A percentile compares a stretch with the other conserved stretches of the same genome.
Conservation (phyloP, 78 protist genomes). For the Mastigamoeba balamuthi region DNA sequence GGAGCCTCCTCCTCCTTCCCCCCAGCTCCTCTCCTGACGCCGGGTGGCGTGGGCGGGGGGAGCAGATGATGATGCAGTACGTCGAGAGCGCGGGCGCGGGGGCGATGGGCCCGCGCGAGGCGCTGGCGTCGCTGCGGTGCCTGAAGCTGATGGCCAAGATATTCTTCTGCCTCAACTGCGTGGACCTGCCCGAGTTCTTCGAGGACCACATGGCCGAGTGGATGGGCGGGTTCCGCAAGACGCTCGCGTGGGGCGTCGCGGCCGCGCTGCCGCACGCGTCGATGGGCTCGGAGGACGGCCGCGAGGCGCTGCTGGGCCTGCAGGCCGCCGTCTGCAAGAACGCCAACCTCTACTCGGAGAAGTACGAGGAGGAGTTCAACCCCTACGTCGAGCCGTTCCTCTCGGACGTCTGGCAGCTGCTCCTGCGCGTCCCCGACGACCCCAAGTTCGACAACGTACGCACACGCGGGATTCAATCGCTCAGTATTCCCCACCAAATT, state of each 20-base stretch:
- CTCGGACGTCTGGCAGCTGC: constrained; percentile 30
- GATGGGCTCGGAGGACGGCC: no score
- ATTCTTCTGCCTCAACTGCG: constrained; percentile 32
- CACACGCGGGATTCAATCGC: no score
- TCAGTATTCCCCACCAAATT: no score
- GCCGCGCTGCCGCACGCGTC: no score
- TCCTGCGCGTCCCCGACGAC: not conserved
- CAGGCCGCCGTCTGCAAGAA: constrained; percentile 45
- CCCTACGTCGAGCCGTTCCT: constrained; percentile 37
- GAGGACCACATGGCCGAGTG: constrained; percentile 62
- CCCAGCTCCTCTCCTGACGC: not conserved
- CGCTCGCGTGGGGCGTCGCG: not conserved
- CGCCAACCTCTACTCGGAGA: constrained; percentile 20
- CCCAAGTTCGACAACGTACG: no score
- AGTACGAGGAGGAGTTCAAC: constrained; percentile 63
- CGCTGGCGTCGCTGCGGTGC: not conserved
- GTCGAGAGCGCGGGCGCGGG: not conserved
- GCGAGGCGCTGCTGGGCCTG: no score
- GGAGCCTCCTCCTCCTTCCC: not conserved
- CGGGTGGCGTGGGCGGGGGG: not conserved
- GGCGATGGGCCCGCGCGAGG: not conserved
- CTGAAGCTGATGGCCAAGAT: constrained; percentile 17
- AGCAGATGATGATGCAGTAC: not conserved
- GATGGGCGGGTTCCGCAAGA: constrained; percentile 22
- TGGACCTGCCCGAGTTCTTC: constrained; percentile 72